A percentile compares a stretch with the other conserved stretches of the same genome.
phyloP scores from a whole-genome alignment of 2,329 filamentous ascomycete species.

The Colletotrichum echinochloae region DNA sequence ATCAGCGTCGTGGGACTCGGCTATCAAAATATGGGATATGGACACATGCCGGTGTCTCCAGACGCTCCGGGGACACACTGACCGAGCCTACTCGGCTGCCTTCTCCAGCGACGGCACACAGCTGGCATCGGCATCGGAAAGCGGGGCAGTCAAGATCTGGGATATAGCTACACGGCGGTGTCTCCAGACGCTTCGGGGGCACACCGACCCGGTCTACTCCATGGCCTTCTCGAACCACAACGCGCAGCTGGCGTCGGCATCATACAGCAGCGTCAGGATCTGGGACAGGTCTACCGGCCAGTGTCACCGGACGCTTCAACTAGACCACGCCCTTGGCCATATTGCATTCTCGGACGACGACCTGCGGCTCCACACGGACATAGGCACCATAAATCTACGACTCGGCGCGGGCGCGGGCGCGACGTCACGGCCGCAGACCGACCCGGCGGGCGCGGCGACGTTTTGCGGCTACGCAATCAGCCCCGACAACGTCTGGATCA shows the following conservation, averaged over 20 bases:
- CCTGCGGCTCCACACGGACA: not conserved
- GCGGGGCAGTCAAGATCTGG: not conserved
- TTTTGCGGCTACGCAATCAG: not conserved
- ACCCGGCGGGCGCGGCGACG: rapidly evolving
- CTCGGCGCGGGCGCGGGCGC: not conserved
- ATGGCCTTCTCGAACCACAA: not conserved
- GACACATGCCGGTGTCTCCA: not conserved
- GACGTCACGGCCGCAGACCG: too few species aligned
- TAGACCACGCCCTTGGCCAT: not conserved
- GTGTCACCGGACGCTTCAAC: not conserved
- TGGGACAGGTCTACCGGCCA: not conserved
- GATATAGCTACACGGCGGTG: not conserved
- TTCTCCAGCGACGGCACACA: not conserved
- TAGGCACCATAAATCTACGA: not conserved
- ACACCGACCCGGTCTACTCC: rapidly evolving
- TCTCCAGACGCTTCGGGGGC: not conserved
- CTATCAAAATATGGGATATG: not conserved
- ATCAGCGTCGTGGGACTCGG: not conserved
- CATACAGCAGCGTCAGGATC: too few species aligned
- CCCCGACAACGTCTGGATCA: not conserved
- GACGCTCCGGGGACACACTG: not conserved
- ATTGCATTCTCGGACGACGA: not conserved
- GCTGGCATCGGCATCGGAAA: not conserved
- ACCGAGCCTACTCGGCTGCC: rapidly evolving
- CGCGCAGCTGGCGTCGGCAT: too few species aligned